Percentiles rank a stretch among this genome's conserved stretches.
These are phyloP conservation scores for Carallia brachiata DNA, from an alignment of 345 rosid genomes.

Conservation along the genomic window DNA sequence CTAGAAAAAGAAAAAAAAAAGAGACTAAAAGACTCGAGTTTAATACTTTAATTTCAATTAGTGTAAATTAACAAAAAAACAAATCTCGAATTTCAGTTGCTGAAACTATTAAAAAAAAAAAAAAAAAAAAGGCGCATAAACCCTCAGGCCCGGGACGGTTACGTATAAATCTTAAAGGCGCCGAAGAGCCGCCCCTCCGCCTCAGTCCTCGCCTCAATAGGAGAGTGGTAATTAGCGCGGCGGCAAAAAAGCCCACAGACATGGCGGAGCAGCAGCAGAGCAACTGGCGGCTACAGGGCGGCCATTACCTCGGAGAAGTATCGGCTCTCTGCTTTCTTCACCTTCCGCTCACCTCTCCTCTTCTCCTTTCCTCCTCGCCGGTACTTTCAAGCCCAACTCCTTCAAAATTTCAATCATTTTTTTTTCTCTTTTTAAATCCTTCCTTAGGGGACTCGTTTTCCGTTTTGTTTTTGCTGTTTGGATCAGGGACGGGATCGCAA, in stretches of 20 bases:
- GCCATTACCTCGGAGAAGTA: slow-evolving; percentile 79
- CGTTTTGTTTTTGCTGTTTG: neutral
- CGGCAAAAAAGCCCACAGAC: neutral
- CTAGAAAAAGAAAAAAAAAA: too few species aligned
- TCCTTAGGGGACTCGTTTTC: too few species aligned
- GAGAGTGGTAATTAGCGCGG: neutral
- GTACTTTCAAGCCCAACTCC: slow-evolving; percentile 17
- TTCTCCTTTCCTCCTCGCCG: slow-evolving; percentile 62
- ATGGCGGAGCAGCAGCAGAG: slow-evolving; percentile 39
- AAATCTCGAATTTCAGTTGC: too few species aligned
- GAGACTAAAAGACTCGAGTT: too few species aligned
- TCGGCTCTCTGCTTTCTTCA: slow-evolving; percentile 76
- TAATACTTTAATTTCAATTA: too few species aligned
- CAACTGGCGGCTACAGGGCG: slow-evolving; percentile 42
- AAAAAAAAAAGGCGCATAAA: neutral
- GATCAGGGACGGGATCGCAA: slow-evolving; percentile 81
- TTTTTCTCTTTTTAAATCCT: neutral
- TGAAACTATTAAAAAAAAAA: neutral
- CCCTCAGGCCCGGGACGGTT: neutral
- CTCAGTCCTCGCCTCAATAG: too few species aligned
- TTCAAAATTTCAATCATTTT: neutral
- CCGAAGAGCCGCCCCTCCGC: neutral
- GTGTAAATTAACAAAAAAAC: too few species aligned
- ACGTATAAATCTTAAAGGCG: neutral
- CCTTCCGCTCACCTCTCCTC: slow-evolving; percentile 44